A percentile compares a stretch with the other conserved stretches of the same genome.
These are phyloP conservation scores for Boletus tomentosulus DNA, from an alignment of 768 basidiomycete genomes.

Conservation along the genomic window DNA sequence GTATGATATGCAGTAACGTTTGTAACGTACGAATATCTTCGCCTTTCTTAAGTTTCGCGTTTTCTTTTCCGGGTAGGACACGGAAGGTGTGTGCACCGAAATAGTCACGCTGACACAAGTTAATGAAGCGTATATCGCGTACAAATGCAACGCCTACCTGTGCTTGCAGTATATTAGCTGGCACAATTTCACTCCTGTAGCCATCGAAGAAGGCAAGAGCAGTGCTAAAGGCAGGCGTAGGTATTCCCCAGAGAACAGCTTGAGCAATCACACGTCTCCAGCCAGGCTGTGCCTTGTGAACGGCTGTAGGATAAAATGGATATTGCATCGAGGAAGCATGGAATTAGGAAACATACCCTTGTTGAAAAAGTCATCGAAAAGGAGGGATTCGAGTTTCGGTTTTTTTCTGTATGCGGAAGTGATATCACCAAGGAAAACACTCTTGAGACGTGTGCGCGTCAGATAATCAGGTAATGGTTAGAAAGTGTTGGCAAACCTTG, in stretches of 20 bases:
- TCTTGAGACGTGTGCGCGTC: constrained; percentile 36
- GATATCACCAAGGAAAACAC: constrained; percentile 94
- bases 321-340: background rate
- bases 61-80: constrained; percentile 89
- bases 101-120: constrained; percentile 77
- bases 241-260: constrained; percentile 95
- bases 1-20: background rate
- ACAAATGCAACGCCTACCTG: constrained; percentile 48
- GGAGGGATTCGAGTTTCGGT: constrained; percentile 77
- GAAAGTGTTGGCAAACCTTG: constrained; percentile 51
- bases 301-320: constrained; percentile 43
- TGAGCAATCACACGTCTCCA: constrained; percentile 98
- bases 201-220: constrained; percentile 99
- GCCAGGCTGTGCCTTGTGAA: constrained; percentile 93
- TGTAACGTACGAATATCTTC: constrained; percentile 80
- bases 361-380: constrained; percentile 98
- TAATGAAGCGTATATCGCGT: background rate
- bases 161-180: constrained; percentile 92
- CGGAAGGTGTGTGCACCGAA: constrained; percentile 99
- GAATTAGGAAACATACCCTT: constrained; percentile 48
- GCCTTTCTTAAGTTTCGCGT: constrained; percentile 69
- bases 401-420: constrained; percentile 87
- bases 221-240: constrained; percentile 96
- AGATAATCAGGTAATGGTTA: constrained; percentile 8
- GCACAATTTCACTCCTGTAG: constrained; percentile 91